Evolutionary conservation across 805 yeast species (phyloP), one percentile per base, ranked within the genome.

Genomic region (Helenozyma rhizophorensis): DNA sequence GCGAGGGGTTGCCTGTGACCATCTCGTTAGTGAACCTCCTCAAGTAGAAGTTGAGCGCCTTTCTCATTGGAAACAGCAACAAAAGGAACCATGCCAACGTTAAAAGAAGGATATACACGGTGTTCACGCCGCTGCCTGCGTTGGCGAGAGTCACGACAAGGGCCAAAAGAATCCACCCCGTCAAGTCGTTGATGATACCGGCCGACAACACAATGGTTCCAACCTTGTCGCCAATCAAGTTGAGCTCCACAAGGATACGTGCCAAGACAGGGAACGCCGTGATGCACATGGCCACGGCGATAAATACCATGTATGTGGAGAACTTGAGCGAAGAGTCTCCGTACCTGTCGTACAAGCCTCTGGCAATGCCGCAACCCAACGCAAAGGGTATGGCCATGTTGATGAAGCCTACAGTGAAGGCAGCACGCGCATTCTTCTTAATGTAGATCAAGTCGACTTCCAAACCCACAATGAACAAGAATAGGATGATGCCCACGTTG

Each of bases 221-320:
- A 14, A 83, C 89, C 43, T 85, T 66, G 49, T 80, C 88, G 31
- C 77, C 78, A 27, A 81, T 70, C 39, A 84, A 64, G 43, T 83
- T 70, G 41, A 84, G 65, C 50, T 83, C 90, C 4, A 87, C 78
- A 42, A 84, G 60, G 17, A 84, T 84, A 51, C 94, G 75, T 2
- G 85, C 90, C 40, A 84, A 59, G 2, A 84, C 95, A 0, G 95
- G 95, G 55, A 84, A 80, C 1, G 95, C 95, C 3, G 95, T 84
- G 43, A 84, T 82, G 42, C 90, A 77, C 68, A 83, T 70, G 2
- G 95, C 90, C 9, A 82, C 87, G 2, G 90, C 89, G 31, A 84
- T 78, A 47, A 84, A 84, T 9, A 83, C 83, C 81, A 80, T 77
- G 47, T 70, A 84, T 0, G 87, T 81, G 10, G 89, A 78, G 51